These are phyloP conservation scores for Candida glaebosa DNA, from an alignment of 805 yeast species.

Conservation along the genomic window DNA sequence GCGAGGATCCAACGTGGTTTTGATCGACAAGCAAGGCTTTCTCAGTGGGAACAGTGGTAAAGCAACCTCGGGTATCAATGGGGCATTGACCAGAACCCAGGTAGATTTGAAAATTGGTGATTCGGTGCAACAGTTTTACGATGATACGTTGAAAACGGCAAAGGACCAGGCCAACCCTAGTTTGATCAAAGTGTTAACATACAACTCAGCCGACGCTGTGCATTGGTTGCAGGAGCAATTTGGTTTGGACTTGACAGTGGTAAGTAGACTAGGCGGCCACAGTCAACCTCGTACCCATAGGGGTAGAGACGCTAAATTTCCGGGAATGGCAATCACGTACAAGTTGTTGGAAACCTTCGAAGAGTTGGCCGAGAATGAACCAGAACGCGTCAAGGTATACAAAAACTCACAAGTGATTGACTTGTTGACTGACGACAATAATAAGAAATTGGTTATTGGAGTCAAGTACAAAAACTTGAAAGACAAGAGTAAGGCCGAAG, in stretches of 20 bases:
- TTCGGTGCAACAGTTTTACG: conserved; percentile 53
- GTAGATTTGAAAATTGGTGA: conserved; percentile 47
- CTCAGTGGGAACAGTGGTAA: conserved; percentile 65
- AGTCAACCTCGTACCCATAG: conserved; percentile 78
- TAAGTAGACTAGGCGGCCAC: conserved; percentile 81
- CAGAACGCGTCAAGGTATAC: conserved; percentile 39
- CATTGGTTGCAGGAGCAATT: conserved; percentile 69
- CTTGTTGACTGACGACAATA: conserved; percentile 30
- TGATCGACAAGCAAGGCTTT: conserved; percentile 58
- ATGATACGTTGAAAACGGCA: conserved; percentile 68
- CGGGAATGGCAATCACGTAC: conserved; percentile 65
- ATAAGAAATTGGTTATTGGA: conserved; percentile 21
- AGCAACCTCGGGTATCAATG: conserved; percentile 69
- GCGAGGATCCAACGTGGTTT: conserved; percentile 50
- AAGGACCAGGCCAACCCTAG: conserved; percentile 55
- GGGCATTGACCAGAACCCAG: conserved; percentile 68
- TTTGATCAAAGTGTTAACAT: conserved; percentile 56
- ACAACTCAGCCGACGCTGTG: conserved; percentile 63
- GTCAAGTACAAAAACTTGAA: conserved; percentile 32
- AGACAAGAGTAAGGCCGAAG: conserved; percentile 26
- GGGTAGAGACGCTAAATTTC: conserved; percentile 62
- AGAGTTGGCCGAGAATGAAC: conserved; percentile 41
- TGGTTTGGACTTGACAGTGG: conserved; percentile 58
- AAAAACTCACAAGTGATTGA: conserved; percentile 43
- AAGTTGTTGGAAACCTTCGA: conserved; percentile 50